Conservation (phyloP, 169 alveolate species). For the Plasmodium knowlesi region DNA sequence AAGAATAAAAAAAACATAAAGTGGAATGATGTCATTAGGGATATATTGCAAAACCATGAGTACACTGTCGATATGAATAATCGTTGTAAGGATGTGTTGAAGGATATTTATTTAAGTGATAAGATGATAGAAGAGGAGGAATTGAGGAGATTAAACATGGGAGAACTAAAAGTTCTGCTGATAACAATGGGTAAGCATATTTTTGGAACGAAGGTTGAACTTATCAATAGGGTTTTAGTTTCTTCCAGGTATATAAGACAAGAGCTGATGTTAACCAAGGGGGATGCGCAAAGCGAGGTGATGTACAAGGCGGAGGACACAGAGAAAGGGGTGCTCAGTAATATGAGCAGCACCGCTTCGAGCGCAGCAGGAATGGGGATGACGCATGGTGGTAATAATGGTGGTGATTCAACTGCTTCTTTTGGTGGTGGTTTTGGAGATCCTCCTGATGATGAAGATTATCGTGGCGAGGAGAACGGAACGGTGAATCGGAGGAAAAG, state of each 20-base stretch:
- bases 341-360: slow-evolving; percentile 15
- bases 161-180: slow-evolving; percentile 60
- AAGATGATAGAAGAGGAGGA: slow-evolving; percentile 4
- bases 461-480: not conserved
- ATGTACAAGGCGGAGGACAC: not conserved
- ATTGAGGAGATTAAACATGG: slow-evolving; percentile 45
- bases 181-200: slow-evolving; percentile 70
- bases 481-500: not conserved
- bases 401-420: not conserved
- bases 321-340: slow-evolving; percentile 6
- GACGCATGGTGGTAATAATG: not conserved
- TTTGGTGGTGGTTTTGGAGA: not conserved
- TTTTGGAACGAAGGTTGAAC: slow-evolving; percentile 67
- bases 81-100: slow-evolving; percentile 31
- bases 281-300: not conserved
- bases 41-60: slow-evolving; percentile 7
- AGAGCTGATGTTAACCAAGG: not conserved
- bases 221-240: slow-evolving; percentile 52
- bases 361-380: not conserved
- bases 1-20: slow-evolving; percentile 22
- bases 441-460: not conserved
- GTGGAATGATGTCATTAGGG: slow-evolving; percentile 30
- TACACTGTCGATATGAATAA: slow-evolving; percentile 56
- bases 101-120: slow-evolving; percentile 33
- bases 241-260: slow-evolving; percentile 65